Evolutionary conservation across 495 filamentous ascomycete genomes (phyloP).

Genomic region (Xylaria intraflava): DNA sequence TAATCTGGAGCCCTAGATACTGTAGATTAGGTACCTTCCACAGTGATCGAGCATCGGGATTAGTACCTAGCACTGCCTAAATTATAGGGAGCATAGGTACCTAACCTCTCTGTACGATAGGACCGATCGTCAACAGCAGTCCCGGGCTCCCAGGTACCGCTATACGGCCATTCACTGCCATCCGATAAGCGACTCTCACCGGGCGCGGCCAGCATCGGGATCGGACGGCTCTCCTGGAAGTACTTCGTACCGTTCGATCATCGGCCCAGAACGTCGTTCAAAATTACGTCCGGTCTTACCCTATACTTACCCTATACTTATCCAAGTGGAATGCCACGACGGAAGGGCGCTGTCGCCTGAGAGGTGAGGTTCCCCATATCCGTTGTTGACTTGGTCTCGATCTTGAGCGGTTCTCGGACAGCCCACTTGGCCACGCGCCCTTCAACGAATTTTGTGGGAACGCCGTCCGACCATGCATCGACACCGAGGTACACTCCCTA

Average conservation of each 20-base stretch:
- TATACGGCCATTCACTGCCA: too few species aligned
- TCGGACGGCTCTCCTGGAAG: not conserved
- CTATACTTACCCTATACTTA: slow-evolving; percentile 14
- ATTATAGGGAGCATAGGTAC: too few species aligned
- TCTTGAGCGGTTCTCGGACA: not conserved
- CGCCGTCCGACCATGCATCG: not conserved
- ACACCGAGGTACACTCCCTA: not conserved
- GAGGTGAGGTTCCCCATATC: not conserved
- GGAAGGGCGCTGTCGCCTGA: not conserved
- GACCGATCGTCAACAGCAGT: too few species aligned
- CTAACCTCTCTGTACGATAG: too few species aligned
- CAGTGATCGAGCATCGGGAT: too few species aligned
- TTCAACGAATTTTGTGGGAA: not conserved
- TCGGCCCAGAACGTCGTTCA: not conserved
- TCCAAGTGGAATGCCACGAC: slow-evolving; percentile 6
- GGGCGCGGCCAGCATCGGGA: slow-evolving; percentile 1
- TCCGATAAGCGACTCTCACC: too few species aligned
- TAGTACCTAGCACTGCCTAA: too few species aligned
- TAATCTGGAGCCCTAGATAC: too few species aligned
- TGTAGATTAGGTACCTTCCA: too few species aligned
- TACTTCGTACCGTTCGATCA: not conserved
- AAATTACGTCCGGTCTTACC: slow-evolving; percentile 9
- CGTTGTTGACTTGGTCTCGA: too few species aligned
- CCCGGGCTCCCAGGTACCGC: too few species aligned
- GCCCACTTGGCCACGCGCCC: not conserved